Base-by-base conservation (phyloP, 1,139 yeast genomes). In the Sugiyamaella pinicola region DNA sequence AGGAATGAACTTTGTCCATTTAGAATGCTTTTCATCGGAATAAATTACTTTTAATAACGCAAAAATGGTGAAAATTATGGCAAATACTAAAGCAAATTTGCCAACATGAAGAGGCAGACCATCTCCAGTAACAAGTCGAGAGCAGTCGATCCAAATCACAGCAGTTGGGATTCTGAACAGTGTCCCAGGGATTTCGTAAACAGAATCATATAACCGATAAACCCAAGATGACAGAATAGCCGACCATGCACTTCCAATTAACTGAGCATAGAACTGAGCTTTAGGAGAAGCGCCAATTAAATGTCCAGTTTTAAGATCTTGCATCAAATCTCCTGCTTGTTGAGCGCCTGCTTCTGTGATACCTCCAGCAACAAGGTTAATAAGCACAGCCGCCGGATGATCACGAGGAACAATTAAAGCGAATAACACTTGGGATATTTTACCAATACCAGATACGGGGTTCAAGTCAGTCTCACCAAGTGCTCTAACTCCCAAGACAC, bases 341-440 rank as follows among this genome's bases (percentile, higher is more conserved):
- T 93, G 98, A 1, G 99, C 97, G 6, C 99, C 98, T 0, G 99
- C 98, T 71, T 93, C 99, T 0, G 98, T 95, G 31, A 93, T 84
- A 6, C 96, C 98, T 13, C 99, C 99, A 2, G 98, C 96, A 2
- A 93, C 85, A 52, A 93, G 74, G 66, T 93, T 93, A 48, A 90
- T 83, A 38, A 93, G 73, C 3, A 93, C 87, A 13, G 88, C 82
- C 1, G 95, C 90, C 1, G 96, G 95, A 57, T 85, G 87, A 46
- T 76, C 70, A 13, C 76, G 75, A 1, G 97, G 96, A n/a, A 90
- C 77, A 4, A 91, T 77, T 7, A 87, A 66, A 0, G 97, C 96
- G 71, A 93, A 89, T 3, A 93, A 69, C 43, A 93, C 75, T 68
- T 93, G 99, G 0, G 97, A 90, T 21, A 93, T 74, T 69, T 93